Conservation (phyloP, 495 filamentous ascomycete species). For the Parathielavia appendiculata region DNA sequence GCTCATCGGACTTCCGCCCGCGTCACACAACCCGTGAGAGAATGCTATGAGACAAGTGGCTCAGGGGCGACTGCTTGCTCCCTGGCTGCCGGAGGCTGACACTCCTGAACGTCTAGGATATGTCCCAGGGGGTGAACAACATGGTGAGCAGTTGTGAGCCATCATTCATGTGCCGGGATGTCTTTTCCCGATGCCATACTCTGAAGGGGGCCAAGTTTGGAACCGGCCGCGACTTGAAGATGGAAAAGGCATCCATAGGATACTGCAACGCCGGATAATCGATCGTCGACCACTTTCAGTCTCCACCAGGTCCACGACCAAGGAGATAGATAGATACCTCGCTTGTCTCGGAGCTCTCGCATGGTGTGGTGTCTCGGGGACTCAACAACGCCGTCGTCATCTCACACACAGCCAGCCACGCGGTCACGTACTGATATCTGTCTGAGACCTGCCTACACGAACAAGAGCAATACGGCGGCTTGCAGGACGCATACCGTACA, state of each 20-base stretch:
- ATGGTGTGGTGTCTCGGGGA: too few species aligned
- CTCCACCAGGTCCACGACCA: too few species aligned
- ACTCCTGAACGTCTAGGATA: conserved; percentile 4
- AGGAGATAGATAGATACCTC: too few species aligned
- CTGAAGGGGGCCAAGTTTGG: conserved; percentile 20
- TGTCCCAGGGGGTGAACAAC: background rate
- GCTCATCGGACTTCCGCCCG: conserved; percentile 22
- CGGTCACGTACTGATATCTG: background rate
- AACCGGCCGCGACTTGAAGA: conserved; percentile 6
- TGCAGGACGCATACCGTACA: too few species aligned
- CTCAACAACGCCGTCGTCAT: too few species aligned
- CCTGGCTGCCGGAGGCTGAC: background rate
- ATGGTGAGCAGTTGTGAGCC: background rate
- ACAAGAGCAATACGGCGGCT: too few species aligned
- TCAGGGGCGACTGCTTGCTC: conserved; percentile 6
- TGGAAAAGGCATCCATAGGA: too few species aligned
- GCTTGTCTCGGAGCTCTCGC: too few species aligned
- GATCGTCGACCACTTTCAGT: too few species aligned
- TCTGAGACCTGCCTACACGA: too few species aligned
- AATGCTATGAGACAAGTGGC: conserved; percentile 8
- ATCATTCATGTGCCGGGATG: background rate
- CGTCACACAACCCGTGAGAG: conserved; percentile 16
- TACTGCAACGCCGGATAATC: too few species aligned
- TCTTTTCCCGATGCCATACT: conserved; percentile 23
- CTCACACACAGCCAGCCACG: background rate